Conservation (phyloP, 169 alveolate genomes). For the Plasmodium gallinaceum region DNA sequence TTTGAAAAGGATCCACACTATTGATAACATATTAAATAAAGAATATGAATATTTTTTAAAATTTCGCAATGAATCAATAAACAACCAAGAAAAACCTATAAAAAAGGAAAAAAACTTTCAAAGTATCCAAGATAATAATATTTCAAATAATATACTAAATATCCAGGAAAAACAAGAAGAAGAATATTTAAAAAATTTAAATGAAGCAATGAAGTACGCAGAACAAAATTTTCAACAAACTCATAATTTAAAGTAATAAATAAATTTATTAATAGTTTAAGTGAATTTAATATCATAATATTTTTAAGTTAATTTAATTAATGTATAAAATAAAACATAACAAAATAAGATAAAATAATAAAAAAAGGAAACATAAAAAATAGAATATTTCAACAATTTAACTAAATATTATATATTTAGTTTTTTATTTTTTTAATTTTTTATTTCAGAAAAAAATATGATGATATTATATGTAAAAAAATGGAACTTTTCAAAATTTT, state of each 20-base stretch:
- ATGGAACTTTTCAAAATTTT: slow-evolving; percentile 23
- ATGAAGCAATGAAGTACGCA: slow-evolving; percentile 59
- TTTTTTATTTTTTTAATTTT: slow-evolving; percentile 1
- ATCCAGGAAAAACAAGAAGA: slow-evolving; percentile 34
- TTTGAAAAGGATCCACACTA: slow-evolving; percentile 29
- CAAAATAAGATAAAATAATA: too few relatives aligned
- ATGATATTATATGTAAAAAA: slow-evolving; percentile 22
- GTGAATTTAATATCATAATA: not conserved
- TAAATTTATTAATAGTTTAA: not conserved
- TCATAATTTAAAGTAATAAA: slow-evolving; percentile 47
- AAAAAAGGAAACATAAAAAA: too few relatives aligned
- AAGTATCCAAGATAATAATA: not conserved
- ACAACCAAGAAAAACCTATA: not conserved
- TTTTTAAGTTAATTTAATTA: not conserved
- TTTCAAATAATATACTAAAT: slow-evolving; percentile 1
- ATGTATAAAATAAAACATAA: not conserved
- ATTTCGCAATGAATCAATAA: slow-evolving; percentile 45
- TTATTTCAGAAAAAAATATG: slow-evolving; percentile 36
- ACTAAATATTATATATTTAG: not conserved
- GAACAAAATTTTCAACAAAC: slow-evolving; percentile 48
- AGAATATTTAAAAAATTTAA: slow-evolving; percentile 46
- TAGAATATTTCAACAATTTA: too few relatives aligned
- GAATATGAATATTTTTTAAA: slow-evolving; percentile 46
- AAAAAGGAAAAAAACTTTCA: slow-evolving; percentile 23
- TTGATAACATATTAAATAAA: slow-evolving; percentile 9